Base-by-base conservation (phyloP, 768 basidiomycete genomes). In the Mycena crocata region DNA sequence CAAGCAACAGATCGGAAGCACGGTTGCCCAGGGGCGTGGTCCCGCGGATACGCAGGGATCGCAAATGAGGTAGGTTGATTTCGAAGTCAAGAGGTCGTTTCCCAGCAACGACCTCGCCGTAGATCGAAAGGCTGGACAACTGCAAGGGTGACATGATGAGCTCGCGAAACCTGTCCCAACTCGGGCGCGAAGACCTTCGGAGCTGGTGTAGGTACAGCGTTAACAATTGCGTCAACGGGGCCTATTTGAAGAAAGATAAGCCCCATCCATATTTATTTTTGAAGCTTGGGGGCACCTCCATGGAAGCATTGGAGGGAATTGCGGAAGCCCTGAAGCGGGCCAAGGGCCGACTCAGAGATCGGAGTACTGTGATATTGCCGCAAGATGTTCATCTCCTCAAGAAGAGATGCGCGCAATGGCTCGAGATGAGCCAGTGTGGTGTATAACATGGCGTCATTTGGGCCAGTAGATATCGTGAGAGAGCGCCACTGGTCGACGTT, bases 341-440 rank as follows among this genome's bases (percentile, higher is more conserved):
- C 34, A 5, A 28, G 15, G 23, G 28, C 34, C 5, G 46, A 30
- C n/a, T n/a, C n/a, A n/a, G n/a, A n/a, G n/a, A n/a, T n/a, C n/a
- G n/a, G 52, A 24, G 13, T 31, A 30, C 32, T 48, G 6, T 39
- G 9, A n/a, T 24, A 19, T 34, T 57, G 26, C 21, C 24, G 45
- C 35, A 61, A 14, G 28, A 48, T 58, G 23, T 7, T 42, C 31
- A 64, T 57, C 55, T 59, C 51, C 31, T 63, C 56, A 21, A 68
- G 49, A 48, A 54, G 32, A 31, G 61, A 48, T 30, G 62, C 67
- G 3, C 24, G n/a, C 13, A 59, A 34, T 5, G 44, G 50, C 37
- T 68, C 67, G 9, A 68, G 62, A 59, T 63, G 66, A 35, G 60
- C 66, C 5, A 67, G 48, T 32, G 66, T 63, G 34, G 54, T 46